Base-by-base conservation (phyloP, 768 basidiomycete genomes). In the Stropharia rugosoannulata region DNA sequence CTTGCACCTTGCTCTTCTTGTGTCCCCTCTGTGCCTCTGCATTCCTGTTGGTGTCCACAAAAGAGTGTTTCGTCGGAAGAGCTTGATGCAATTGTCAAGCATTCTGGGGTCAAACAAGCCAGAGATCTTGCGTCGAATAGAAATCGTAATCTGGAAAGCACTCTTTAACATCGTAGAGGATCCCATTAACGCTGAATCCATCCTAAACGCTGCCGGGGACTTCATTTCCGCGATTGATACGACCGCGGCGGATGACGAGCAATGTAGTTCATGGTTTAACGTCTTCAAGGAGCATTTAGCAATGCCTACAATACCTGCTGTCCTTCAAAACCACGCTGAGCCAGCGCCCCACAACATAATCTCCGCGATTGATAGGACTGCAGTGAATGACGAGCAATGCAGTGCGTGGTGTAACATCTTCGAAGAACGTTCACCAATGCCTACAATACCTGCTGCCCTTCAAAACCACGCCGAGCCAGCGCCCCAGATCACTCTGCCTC, bases 101-200 rank as follows among this genome's bases (percentile, higher is more conserved):
- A 25, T 44, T 13, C 43, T 54, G 9, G 52, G 52, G 19, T 7
- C 35, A 13, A 44, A 54, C 43, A 45, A 46, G 35, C 52, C 52
- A 9, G 22, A 29, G 1, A 22, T 15, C 11, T 18, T 54, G 15
- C 15, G 18, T n/a, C 35, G 11, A 44, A 9, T 54, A 12, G 52
- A 54, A n/a, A 46, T 12, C 1, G 13, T 19, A 12, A 5, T 54
- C 19, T 54, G 52, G 43, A 19, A 16, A 12, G 43, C 16, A 15
- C n/a, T 54, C 15, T 45, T 54, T 11, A 16, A 27, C 18, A 45
- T 54, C 11, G 43, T 54, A 3, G 35, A 54, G 32, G 13, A 27
- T 16, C 52, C 52, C 9, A 25, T 18, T 12, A 3, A 43, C 11
- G 16, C 27, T 18, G 25, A 18, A 38, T 12, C 37, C 18, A 27